These are phyloP conservation scores for Ogataea thermomethanolica DNA, from an alignment of 805 yeast species.

Conservation along the genomic window DNA sequence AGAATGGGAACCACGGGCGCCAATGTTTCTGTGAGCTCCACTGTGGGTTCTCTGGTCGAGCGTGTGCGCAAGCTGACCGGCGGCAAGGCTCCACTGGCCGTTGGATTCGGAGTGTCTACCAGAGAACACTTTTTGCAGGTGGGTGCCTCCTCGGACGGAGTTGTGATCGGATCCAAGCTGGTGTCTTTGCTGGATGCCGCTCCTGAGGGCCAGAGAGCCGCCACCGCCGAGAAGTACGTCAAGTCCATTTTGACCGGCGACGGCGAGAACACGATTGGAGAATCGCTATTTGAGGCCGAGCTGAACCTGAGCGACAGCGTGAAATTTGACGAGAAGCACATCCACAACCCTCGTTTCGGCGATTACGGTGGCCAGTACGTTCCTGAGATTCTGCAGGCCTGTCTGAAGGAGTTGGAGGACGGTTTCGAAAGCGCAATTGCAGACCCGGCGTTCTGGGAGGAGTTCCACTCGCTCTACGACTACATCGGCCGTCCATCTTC, in stretches of 20 bases:
- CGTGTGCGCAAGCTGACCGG: constrained; percentile 76
- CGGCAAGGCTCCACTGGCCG: constrained; percentile 78
- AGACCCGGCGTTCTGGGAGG: constrained; percentile 92
- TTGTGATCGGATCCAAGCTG: constrained; percentile 89
- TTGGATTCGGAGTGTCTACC: constrained; percentile 95
- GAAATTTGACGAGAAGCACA: constrained; percentile 55
- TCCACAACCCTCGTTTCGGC: constrained; percentile 79
- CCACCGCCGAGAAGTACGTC: constrained; percentile 63
- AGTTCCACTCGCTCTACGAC: constrained; percentile 75
- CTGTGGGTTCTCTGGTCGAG: constrained; percentile 63
- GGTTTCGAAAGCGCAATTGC: constrained; percentile 87
- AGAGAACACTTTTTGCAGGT: constrained; percentile 84
- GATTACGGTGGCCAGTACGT: constrained; percentile 98
- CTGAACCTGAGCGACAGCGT: constrained; percentile 19
- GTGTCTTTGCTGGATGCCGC: constrained; percentile 68
- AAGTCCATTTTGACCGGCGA: constrained; percentile 64
- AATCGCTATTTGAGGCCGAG: constrained; percentile 20
- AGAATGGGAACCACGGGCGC: constrained; percentile 99
- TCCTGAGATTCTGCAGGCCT: constrained; percentile 92
- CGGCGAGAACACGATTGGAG: constrained; percentile 31
- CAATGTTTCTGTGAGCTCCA: constrained; percentile 55
- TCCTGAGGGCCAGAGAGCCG: constrained; percentile 55
- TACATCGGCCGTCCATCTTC: constrained; percentile 97
- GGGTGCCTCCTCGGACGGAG: constrained; percentile 86
- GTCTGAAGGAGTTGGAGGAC: constrained; percentile 81